Evolutionary conservation across 371 early-diverging fungal genomes (phyloP).

Genomic region (Mucor velutinosus): DNA sequence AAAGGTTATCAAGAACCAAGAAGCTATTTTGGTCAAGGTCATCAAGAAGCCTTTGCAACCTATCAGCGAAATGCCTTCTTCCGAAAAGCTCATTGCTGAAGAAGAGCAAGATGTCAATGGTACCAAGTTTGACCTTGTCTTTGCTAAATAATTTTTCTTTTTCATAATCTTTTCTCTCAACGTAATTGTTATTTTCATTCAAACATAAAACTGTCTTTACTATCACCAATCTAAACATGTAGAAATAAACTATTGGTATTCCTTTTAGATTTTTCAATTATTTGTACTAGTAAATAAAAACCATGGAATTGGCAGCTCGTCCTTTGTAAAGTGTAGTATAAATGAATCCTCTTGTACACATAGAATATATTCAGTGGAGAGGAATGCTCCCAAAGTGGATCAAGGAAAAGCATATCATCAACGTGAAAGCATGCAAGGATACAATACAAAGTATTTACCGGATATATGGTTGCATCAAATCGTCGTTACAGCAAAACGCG

Average conservation of each 20-base stretch:
- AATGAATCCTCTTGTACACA: too few relatives aligned
- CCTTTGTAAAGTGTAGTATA: too few relatives aligned
- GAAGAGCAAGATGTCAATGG: slow-evolving; percentile 78
- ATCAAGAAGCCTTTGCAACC: slow-evolving; percentile 71
- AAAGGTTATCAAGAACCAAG: slow-evolving; percentile 71
- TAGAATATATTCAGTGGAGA: too few relatives aligned
- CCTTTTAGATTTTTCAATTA: neutral
- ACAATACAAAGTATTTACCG: too few relatives aligned
- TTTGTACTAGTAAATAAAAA: neutral
- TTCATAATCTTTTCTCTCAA: neutral
- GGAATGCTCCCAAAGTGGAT: too few relatives aligned
- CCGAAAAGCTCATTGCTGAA: slow-evolving; percentile 60
- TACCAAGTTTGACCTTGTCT: slow-evolving; percentile 42
- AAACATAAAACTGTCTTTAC: neutral
- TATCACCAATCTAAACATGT: neutral
- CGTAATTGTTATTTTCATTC: neutral
- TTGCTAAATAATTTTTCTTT: slow-evolving; percentile 28
- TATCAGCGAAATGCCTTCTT: slow-evolving; percentile 33
- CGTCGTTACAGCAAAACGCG: too few relatives aligned
- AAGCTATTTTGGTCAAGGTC: slow-evolving; percentile 69
- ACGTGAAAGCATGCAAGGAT: too few relatives aligned
- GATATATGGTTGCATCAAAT: too few relatives aligned
- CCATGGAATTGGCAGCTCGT: too few relatives aligned
- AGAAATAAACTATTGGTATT: neutral
- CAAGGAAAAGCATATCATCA: too few relatives aligned